Conservation (phyloP, 2,329 filamentous ascomycete genomes). For the Colletotrichum aenigma region DNA sequence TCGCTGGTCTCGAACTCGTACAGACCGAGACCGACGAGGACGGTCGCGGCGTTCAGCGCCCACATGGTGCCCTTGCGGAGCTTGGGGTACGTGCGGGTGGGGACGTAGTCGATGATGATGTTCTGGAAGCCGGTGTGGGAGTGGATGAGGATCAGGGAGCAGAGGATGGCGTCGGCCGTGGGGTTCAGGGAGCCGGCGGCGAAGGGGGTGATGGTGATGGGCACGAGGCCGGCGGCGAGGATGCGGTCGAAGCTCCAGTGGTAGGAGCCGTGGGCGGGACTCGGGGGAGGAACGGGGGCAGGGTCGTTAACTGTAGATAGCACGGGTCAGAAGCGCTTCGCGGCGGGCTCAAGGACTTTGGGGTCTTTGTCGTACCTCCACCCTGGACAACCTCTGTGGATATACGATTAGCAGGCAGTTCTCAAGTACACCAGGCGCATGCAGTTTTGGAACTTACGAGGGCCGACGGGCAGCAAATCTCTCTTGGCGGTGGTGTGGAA, state of each 20-base stretch:
- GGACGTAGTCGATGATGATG: conserved; percentile 90
- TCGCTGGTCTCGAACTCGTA: conserved; percentile 99
- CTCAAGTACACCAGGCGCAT: background rate
- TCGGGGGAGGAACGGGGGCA: conserved; percentile 72
- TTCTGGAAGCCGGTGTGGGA: conserved; percentile 96
- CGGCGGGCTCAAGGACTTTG: background rate
- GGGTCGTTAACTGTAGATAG: conserved; percentile 79
- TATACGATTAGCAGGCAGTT: conserved; percentile 44
- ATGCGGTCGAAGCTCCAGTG: conserved; percentile 97
- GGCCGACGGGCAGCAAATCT: conserved; percentile 80
- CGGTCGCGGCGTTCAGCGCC: conserved; percentile 78
- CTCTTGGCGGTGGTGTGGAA: conserved; percentile 85
- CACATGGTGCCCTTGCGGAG: conserved; percentile 73
- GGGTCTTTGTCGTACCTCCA: conserved; percentile 60
- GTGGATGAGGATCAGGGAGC: conserved; percentile 84
- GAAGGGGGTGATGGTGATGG: conserved; percentile 89
- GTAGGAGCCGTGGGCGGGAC: conserved; percentile 88
- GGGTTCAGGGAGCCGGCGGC: conserved; percentile 92
- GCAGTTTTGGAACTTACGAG: conserved; percentile 65
- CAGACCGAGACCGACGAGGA: conserved; percentile 83
- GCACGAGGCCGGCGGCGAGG: conserved; percentile 80
- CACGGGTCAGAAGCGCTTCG: conserved; percentile 16
- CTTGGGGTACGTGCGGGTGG: conserved; percentile 70
- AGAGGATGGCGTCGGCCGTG: conserved; percentile 82
- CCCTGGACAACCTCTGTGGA: conserved; percentile 73